phyloP scores from a whole-genome alignment of 768 basidiomycete genomes.

The Mycena rebaudengoi region DNA sequence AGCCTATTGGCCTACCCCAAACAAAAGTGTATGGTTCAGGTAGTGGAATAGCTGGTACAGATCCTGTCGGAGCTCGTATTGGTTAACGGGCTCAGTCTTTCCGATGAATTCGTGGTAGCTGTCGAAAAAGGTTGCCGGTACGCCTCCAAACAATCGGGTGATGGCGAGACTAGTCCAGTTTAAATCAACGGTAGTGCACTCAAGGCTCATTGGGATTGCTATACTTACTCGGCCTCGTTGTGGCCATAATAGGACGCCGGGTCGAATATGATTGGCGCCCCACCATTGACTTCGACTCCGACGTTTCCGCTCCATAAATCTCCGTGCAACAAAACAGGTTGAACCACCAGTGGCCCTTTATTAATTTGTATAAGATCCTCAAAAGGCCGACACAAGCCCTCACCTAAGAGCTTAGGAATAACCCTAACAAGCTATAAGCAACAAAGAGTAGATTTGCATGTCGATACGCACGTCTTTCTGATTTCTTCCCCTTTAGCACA shows the following conservation, averaged over 20 bases:
- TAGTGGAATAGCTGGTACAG: slow-evolving; percentile 87
- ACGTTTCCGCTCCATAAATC: slow-evolving; percentile 87
- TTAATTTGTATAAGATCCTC: background rate
- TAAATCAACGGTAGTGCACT: background rate
- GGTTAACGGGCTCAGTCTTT: slow-evolving; percentile 68
- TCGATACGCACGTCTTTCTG: slow-evolving; percentile 49
- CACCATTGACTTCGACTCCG: slow-evolving; percentile 62
- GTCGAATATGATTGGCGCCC: slow-evolving; percentile 76
- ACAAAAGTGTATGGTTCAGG: slow-evolving; percentile 81
- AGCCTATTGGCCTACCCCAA: slow-evolving; percentile 73
- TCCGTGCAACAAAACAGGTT: slow-evolving; percentile 79
- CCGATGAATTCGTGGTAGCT: slow-evolving; percentile 71
- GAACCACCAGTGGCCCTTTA: slow-evolving; percentile 57
- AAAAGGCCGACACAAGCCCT: background rate
- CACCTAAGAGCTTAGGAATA: slow-evolving; percentile 74
- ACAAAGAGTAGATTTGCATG: background rate
- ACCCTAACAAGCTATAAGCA: slow-evolving; percentile 50
- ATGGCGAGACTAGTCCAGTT: slow-evolving; percentile 66
- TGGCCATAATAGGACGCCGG: slow-evolving; percentile 85
- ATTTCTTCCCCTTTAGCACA: slow-evolving; percentile 62
- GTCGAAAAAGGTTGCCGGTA: slow-evolving; percentile 68
- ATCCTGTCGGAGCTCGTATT: slow-evolving; percentile 70
- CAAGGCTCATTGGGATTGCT: too few species aligned
- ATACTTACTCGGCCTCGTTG: slow-evolving; percentile 79
- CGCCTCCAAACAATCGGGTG: slow-evolving; percentile 82